Conservation (phyloP, 208 protist species). For the Leishmania mexicana region DNA sequence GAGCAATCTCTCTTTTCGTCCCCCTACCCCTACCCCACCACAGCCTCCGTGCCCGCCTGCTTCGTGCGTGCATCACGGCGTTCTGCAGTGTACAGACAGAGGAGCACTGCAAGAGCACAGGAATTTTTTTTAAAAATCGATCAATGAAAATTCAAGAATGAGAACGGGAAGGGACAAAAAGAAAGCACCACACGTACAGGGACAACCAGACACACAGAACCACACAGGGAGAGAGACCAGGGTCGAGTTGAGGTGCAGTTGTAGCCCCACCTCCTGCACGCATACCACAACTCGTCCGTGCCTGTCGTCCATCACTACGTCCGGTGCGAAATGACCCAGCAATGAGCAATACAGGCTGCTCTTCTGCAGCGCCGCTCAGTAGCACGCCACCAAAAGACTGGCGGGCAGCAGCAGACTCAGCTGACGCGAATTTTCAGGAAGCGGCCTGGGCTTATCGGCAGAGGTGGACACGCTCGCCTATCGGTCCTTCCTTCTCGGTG, state of each 20-base stretch:
- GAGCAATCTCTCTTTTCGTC: too few relatives aligned
- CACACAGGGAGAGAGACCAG: background rate
- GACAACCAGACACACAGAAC: background rate
- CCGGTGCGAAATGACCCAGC: background rate
- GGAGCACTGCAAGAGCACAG: background rate
- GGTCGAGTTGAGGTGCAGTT: background rate
- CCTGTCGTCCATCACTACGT: background rate
- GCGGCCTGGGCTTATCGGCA: background rate
- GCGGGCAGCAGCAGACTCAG: background rate
- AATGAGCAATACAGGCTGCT: background rate
- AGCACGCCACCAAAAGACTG: constrained; percentile 6
- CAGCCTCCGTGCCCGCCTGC: too few relatives aligned
- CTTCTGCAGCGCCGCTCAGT: background rate
- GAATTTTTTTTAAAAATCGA: background rate
- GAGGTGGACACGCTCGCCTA: background rate
- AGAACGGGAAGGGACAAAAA: background rate
- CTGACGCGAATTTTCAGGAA: constrained; percentile 13
- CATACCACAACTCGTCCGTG: background rate
- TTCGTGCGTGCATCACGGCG: too few relatives aligned
- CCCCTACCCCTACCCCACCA: too few relatives aligned
- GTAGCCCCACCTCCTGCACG: background rate
- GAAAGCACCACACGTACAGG: background rate
- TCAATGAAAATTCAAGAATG: background rate
- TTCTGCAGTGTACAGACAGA: background rate
- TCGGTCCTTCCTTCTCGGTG: background rate